Evolutionary conservation across 176 grass and related monocot genomes (phyloP).

Genomic region (Aegilops umbellulata): DNA sequence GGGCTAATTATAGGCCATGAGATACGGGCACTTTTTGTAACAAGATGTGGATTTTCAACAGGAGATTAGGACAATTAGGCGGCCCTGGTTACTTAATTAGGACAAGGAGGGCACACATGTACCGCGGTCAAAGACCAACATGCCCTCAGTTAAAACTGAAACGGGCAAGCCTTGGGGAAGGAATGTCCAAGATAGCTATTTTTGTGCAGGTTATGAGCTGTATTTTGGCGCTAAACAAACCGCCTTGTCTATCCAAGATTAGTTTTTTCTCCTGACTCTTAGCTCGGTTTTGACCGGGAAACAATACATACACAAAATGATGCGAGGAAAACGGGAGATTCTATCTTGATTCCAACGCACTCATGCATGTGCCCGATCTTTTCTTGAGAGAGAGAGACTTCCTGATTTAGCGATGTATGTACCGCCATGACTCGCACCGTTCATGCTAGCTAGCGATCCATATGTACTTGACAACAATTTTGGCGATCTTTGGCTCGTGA

Average conservation of each 20-base stretch:
- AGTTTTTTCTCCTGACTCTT: slow-evolving; percentile 38
- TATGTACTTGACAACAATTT: too few species aligned
- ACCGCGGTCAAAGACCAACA: slow-evolving; percentile 18
- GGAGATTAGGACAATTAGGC: slow-evolving; percentile 15
- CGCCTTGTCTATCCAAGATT: slow-evolving; percentile 28
- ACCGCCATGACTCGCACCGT: too few species aligned
- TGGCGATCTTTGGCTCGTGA: too few species aligned
- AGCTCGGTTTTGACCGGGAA: slow-evolving; percentile 41
- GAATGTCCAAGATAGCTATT: slow-evolving; percentile 23
- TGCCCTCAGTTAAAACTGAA: slow-evolving; percentile 14
- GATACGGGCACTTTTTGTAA: slow-evolving; percentile 25
- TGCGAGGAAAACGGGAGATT: not conserved
- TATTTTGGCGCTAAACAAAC: slow-evolving; percentile 28
- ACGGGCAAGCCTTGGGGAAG: not conserved
- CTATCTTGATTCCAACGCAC: not conserved
- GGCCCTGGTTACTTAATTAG: slow-evolving; percentile 40
- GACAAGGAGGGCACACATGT: slow-evolving; percentile 23
- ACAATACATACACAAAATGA: not conserved
- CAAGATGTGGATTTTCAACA: slow-evolving; percentile 40
- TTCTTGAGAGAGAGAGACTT: not conserved
- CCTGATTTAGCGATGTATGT: not conserved
- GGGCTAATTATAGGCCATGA: slow-evolving; percentile 46
- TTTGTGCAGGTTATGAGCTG: slow-evolving; percentile 36
- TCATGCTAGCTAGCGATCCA: too few species aligned
- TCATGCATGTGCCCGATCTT: not conserved